These are phyloP conservation scores for Naganishia randhawae DNA, from an alignment of 768 basidiomycete species.

Conservation along the genomic window DNA sequence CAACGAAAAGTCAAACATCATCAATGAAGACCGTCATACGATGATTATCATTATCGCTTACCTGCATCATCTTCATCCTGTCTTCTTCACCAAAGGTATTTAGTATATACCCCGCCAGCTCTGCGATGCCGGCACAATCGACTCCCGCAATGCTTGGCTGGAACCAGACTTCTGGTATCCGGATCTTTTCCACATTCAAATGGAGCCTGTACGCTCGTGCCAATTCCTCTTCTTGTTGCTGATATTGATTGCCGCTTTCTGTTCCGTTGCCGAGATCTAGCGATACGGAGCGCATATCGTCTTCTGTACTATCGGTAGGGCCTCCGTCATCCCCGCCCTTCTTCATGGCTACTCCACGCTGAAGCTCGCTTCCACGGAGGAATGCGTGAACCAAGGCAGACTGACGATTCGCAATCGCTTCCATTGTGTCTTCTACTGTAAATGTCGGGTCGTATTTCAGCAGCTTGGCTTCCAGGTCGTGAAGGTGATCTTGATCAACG, in stretches of 20 bases:
- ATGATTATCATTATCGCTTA: constrained; percentile 46
- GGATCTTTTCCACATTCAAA: constrained; percentile 81
- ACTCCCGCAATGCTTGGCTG: constrained; percentile 89
- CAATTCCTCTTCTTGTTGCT: constrained; percentile 33
- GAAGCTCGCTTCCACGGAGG: constrained; percentile 56
- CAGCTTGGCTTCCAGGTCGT: constrained; percentile 72
- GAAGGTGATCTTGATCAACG: constrained; percentile 69
- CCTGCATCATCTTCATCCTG: constrained; percentile 70
- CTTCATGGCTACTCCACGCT: constrained; percentile 54
- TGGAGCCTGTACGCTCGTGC: constrained; percentile 64
- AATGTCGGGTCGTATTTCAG: constrained; percentile 81
- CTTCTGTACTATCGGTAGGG: constrained; percentile 37
- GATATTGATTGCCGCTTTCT: background rate
- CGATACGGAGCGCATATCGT: background rate
- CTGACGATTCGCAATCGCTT: constrained; percentile 67
- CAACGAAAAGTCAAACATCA: background rate
- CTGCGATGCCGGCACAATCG: constrained; percentile 90
- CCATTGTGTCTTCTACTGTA: constrained; percentile 73
- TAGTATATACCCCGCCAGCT: constrained; percentile 80
- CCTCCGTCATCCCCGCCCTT: constrained; percentile 53
- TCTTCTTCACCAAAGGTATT: constrained; percentile 66
- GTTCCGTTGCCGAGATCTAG: background rate
- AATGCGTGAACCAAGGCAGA: constrained; percentile 85
- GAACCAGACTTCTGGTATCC: constrained; percentile 89
- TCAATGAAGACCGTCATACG: background rate